Percentiles rank a stretch among this genome's conserved stretches.
Evolutionary conservation across 2,329 filamentous ascomycete species (phyloP).

Genomic region (Colletotrichum gloeosporioides): DNA sequence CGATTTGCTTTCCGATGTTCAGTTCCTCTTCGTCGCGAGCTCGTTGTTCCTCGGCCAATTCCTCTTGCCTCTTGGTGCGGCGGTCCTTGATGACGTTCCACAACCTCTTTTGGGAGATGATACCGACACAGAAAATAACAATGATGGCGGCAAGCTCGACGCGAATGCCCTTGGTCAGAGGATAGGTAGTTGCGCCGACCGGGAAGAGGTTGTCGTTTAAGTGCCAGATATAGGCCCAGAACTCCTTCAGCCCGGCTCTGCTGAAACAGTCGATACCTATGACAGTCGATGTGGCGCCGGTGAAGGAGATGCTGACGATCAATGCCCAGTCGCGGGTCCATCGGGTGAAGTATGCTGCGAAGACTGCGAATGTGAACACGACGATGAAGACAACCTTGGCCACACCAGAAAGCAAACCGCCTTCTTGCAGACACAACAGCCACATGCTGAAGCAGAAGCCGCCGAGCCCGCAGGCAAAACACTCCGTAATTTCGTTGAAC

Average conservation of each 20-base stretch:
- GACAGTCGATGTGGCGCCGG: constrained; percentile 78
- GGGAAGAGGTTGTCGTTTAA: constrained; percentile 85
- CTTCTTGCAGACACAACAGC: constrained; percentile 79
- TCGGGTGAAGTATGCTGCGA: constrained; percentile 78
- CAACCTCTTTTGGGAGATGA: constrained; percentile 84
- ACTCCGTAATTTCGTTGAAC: constrained; percentile 83
- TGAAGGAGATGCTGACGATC: constrained; percentile 79
- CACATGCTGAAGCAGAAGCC: constrained; percentile 91
- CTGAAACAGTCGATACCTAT: constrained; percentile 92
- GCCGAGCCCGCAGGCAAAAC: constrained; percentile 83
- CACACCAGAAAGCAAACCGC: constrained; percentile 70
- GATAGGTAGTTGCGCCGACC: constrained; percentile 76
- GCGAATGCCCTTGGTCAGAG: constrained; percentile 82
- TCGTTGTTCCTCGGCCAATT: constrained; percentile 53
- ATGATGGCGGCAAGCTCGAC: constrained; percentile 84
- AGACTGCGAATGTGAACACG: constrained; percentile 70
- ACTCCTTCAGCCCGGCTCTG: constrained; percentile 90
- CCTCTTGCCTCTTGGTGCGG: constrained; percentile 57
- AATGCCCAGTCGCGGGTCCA: constrained; percentile 80
- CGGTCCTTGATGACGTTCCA: constrained; percentile 80
- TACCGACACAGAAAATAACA: constrained; percentile 74
- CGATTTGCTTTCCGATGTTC: constrained; percentile 70
- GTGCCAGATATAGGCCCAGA: constrained; percentile 91
- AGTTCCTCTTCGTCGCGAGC: constrained; percentile 71
- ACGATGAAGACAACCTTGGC: constrained; percentile 76